Conservation (phyloP, 257 asterid genomes). For the Solanum sejunctum region DNA sequence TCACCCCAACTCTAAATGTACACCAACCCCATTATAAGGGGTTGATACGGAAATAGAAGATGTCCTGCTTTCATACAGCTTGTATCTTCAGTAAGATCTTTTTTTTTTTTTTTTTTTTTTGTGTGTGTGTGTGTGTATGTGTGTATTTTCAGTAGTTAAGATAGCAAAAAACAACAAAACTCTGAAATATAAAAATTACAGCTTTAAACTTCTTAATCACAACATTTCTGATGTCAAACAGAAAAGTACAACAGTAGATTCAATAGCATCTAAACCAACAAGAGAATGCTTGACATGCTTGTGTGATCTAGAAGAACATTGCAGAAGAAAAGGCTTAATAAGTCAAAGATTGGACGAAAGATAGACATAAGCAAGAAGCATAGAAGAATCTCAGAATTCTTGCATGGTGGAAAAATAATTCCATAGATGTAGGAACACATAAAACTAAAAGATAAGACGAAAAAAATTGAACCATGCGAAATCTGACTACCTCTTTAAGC, state of each 20-base stretch:
- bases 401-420: background rate
- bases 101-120: too few relatives aligned
- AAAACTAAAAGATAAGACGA: background rate
- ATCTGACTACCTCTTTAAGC: constrained; percentile 16
- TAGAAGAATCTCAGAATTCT: background rate
- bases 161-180: background rate
- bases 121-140: too few relatives aligned
- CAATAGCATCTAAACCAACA: background rate
- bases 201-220: background rate
- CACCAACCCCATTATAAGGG: background rate
- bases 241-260: background rate
- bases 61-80: background rate
- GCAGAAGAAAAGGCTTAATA: background rate
- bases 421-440: background rate
- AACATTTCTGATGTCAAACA: background rate
- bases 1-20: background rate
- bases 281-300: background rate
- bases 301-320: background rate
- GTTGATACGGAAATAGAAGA: background rate
- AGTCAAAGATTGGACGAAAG: background rate
- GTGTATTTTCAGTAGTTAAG: background rate
- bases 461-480: background rate
- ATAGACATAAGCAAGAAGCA: background rate
- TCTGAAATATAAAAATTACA: background rate
- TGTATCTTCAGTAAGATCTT: background rate